Percentiles rank a stretch among this genome's conserved stretches.
These are phyloP conservation scores for Exophiala bonariae DNA, from an alignment of 2,329 filamentous ascomycete genomes.

Conservation along the genomic window DNA sequence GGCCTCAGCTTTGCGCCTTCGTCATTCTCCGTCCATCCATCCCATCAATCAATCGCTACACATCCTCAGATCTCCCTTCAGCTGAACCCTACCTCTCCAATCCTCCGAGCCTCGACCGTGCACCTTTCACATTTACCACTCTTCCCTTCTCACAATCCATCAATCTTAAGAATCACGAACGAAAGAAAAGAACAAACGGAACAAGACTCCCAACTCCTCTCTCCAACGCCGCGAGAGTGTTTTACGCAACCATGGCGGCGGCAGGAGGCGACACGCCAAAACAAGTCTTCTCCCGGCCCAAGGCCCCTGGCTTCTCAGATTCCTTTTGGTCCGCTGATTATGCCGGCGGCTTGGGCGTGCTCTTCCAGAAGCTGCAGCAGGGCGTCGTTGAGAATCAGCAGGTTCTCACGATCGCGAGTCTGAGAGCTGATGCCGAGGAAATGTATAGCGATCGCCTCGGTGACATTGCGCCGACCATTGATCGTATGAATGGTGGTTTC, in stretches of 20 bases:
- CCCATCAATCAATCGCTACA: too few relatives aligned
- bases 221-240: too few relatives aligned
- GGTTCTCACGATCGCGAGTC: slow-evolving; percentile 82
- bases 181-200: too few relatives aligned
- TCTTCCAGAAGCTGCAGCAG: slow-evolving; percentile 96
- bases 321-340: slow-evolving; percentile 99
- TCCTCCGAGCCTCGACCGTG: too few relatives aligned
- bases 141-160: too few relatives aligned
- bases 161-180: too few relatives aligned
- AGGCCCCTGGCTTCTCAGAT: slow-evolving; percentile 86
- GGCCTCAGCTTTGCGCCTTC: too few relatives aligned
- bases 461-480: slow-evolving; percentile 78
- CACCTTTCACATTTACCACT: too few relatives aligned
- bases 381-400: slow-evolving; percentile 94
- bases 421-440: slow-evolving; percentile 96
- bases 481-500: slow-evolving; percentile 83
- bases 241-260: slow-evolving; percentile 1
- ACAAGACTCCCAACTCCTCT: too few relatives aligned
- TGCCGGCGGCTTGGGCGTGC: slow-evolving; percentile 88
- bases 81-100: too few relatives aligned
- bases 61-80: too few relatives aligned
- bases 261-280: background rate
- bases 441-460: slow-evolving; percentile 76
- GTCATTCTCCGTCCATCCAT: too few relatives aligned
- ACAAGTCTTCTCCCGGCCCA: slow-evolving; percentile 31